Conservation (phyloP, 768 basidiomycete species). For the Pholiota conissans region DNA sequence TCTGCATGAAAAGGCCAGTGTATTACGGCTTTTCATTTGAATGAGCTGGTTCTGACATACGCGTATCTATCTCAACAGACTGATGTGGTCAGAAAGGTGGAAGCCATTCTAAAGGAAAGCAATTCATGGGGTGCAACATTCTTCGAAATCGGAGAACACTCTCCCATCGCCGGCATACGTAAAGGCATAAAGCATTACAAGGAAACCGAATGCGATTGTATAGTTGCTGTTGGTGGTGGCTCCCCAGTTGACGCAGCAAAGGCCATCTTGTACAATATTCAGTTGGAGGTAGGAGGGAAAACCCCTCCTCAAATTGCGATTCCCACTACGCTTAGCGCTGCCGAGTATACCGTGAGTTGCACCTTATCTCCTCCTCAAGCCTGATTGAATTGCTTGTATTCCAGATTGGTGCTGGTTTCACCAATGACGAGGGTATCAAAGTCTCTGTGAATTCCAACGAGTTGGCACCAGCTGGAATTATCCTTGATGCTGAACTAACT, state of each 20-base stretch:
- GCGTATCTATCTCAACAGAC: slow-evolving; percentile 38
- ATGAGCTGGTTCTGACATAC: background rate
- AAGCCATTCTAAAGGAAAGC: slow-evolving; percentile 53
- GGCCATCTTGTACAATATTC: slow-evolving; percentile 63
- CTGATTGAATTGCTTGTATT: background rate
- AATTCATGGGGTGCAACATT: slow-evolving; percentile 69
- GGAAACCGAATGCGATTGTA: slow-evolving; percentile 59
- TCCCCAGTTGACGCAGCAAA: slow-evolving; percentile 81
- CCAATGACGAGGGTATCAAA: slow-evolving; percentile 69
- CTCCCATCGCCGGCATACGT: slow-evolving; percentile 66
- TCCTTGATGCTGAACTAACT: slow-evolving; percentile 77
- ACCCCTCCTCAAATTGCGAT: slow-evolving; percentile 72
- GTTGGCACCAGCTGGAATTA: slow-evolving; percentile 70
- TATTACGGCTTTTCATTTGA: slow-evolving; percentile 7
- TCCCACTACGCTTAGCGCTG: slow-evolving; percentile 80
- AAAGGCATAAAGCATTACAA: slow-evolving; percentile 56
- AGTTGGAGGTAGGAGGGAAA: slow-evolving; percentile 52
- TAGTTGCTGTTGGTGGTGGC: slow-evolving; percentile 78
- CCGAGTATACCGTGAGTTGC: slow-evolving; percentile 62
- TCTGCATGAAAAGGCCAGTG: slow-evolving; percentile 58
- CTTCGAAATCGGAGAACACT: slow-evolving; percentile 71
- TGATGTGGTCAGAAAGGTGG: slow-evolving; percentile 56
- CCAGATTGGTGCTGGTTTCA: slow-evolving; percentile 69
- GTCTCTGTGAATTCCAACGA: slow-evolving; percentile 52
- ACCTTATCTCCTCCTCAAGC: background rate